These are phyloP conservation scores for Acorus gramineus DNA, from an alignment of 106 monocot species.

Conservation along the genomic window DNA sequence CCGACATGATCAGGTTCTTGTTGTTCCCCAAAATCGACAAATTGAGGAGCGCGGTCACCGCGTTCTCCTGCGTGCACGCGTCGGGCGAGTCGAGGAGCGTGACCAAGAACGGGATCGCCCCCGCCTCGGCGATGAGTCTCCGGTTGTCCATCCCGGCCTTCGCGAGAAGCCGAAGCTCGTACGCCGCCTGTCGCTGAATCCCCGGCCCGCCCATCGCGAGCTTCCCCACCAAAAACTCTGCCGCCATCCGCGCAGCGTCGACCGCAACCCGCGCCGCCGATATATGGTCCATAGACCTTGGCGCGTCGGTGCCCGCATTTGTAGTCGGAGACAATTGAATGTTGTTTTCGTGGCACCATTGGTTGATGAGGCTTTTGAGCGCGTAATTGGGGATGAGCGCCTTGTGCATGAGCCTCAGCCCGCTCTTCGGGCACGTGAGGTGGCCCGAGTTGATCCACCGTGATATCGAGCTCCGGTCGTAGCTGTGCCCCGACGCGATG, in stretches of 20 bases:
- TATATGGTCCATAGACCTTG: slow-evolving; percentile 19
- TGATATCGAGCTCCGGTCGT: slow-evolving; percentile 42
- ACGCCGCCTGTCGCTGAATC: slow-evolving; percentile 38
- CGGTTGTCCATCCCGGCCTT: slow-evolving; percentile 50
- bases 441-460: slow-evolving; percentile 53
- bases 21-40: slow-evolving; percentile 42
- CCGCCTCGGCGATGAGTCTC: slow-evolving; percentile 37
- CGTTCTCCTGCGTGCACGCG: slow-evolving; percentile 32
- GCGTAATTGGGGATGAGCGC: slow-evolving; percentile 45
- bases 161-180: slow-evolving; percentile 44
- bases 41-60: slow-evolving; percentile 28
- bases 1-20: slow-evolving; percentile 34
- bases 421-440: slow-evolving; percentile 47
- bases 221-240: slow-evolving; percentile 48
- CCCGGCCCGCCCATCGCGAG: slow-evolving; percentile 36
- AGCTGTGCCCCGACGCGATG: slow-evolving; percentile 40
- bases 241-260: slow-evolving; percentile 38
- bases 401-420: slow-evolving; percentile 38
- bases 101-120: slow-evolving; percentile 43
- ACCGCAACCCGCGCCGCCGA: slow-evolving; percentile 16
- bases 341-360: slow-evolving; percentile 42
- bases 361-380: slow-evolving; percentile 33
- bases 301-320: too few species aligned
- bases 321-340: background rate
- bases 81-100: slow-evolving; percentile 29